Evolutionary conservation across 331 rosid species (phyloP).

Genomic region (Saraca asoca): DNA sequence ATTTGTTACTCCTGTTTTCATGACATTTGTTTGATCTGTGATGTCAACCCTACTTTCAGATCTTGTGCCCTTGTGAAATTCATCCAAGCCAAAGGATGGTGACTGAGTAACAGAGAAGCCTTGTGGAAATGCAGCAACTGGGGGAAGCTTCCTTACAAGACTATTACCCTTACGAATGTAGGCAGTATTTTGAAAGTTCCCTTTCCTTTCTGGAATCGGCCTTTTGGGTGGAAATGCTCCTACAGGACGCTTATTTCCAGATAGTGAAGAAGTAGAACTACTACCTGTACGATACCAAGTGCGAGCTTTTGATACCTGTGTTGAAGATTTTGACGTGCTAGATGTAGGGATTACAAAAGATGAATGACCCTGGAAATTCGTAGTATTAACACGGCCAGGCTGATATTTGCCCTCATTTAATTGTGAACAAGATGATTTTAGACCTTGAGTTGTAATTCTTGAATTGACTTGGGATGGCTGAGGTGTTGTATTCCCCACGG

Average conservation of each 20-base stretch:
- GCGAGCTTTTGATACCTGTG: slow-evolving; percentile 53
- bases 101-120: slow-evolving; percentile 41
- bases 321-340: slow-evolving; percentile 52
- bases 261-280: slow-evolving; percentile 42
- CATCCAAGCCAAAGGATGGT: slow-evolving; percentile 48
- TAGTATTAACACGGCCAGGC: slow-evolving; percentile 39
- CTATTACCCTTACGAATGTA: slow-evolving; percentile 95
- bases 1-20: slow-evolving; percentile 41
- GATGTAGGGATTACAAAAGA: slow-evolving; percentile 39
- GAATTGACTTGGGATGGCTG: slow-evolving; percentile 48
- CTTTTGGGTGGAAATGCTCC: slow-evolving; percentile 51
- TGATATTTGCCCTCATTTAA: slow-evolving; percentile 48
- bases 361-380: slow-evolving; percentile 35
- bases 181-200: slow-evolving; percentile 59
- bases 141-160: slow-evolving; percentile 69
- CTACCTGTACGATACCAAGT: slow-evolving; percentile 67
- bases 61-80: slow-evolving; percentile 43
- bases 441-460: slow-evolving; percentile 43
- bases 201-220: slow-evolving; percentile 51
- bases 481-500: slow-evolving; percentile 43
- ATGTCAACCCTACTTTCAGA: slow-evolving; percentile 48
- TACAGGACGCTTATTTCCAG: slow-evolving; percentile 42
- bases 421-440: slow-evolving; percentile 35
- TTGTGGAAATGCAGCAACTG: slow-evolving; percentile 53
- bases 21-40: slow-evolving; percentile 36